Evolutionary conservation across 2,329 filamentous ascomycete species (phyloP), one percentile per base, ranked within the genome.

Genomic region (Aureobasidium sp.): DNA sequence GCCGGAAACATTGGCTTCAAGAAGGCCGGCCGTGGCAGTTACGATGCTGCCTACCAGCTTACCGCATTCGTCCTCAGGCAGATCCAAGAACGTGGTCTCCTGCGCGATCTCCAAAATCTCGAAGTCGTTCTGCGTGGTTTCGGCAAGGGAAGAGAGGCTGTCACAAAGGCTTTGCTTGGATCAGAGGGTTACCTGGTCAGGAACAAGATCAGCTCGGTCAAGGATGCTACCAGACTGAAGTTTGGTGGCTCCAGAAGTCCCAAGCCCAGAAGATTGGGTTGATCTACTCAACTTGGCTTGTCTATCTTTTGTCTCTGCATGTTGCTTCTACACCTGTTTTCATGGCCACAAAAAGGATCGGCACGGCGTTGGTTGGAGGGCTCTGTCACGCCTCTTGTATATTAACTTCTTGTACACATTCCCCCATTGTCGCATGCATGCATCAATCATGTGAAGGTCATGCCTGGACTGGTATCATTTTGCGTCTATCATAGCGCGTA

Each of bases 11-110:
- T 98, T 56, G 91, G 91, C n/a, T 96, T 96, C 74, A 80, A 79
- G 63, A 94, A 97, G 72, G 76, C 81, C 16, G 81, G 84, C 45
- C 81, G 93, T 59, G 84, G 86, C 57, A 80, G 82, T 54, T 98
- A 93, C 72, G 93, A 98, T 71, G 85, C 91, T 16, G 91, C 85
- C 3, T 96, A 95, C 71, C 94, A 97, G 68, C 74, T 98, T 44
- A 83, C 85, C 4, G 84, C 87, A 16, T 91, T 90, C 67, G 81
- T 91, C 22, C 81, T 97, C 67, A 85, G 85, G 68, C 82, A 85
- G 68, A 85, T 98, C 59, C 83, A 90, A 66, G 89, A 95, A 70
- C 82, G 81, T 62, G 88, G 87, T 37, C 81, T 88, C 74, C 75
- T 89, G 63, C 74, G 82, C 59, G 81, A 88, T 62, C 94, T 97